A percentile compares a stretch with the other conserved stretches of the same genome.
These are phyloP conservation scores for Artemisia tridentata DNA, from an alignment of 129 eudicot species.

Conservation along the genomic window DNA sequence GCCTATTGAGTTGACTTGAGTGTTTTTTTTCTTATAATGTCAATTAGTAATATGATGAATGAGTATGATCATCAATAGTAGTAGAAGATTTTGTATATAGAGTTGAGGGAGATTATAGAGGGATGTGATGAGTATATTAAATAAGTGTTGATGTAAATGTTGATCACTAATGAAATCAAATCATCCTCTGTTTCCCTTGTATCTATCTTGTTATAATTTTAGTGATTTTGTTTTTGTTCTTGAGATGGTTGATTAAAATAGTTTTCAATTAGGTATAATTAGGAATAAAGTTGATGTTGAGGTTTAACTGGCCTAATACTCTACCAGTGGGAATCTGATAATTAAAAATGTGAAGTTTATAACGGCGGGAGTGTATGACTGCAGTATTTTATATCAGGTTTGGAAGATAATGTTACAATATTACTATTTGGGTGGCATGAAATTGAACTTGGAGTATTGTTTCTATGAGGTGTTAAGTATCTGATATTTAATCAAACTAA, in stretches of 20 bases:
- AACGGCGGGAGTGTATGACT: no score
- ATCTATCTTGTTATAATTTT: neutral
- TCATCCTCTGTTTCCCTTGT: conserved; percentile 26
- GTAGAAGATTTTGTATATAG: conserved; percentile 21
- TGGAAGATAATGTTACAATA: no score
- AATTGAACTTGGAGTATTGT: no score
- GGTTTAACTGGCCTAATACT: no score
- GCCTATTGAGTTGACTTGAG: conserved; percentile 27
- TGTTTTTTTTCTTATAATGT: neutral
- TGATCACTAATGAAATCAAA: conserved; percentile 15
- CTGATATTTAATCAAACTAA: no score
- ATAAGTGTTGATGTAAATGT: conserved; percentile 25
- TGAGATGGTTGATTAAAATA: neutral
- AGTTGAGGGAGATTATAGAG: conserved; percentile 22
- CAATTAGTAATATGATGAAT: neutral
- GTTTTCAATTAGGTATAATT: no score
- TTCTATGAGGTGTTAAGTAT: no score
- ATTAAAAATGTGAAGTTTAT: no score
- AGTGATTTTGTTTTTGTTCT: neutral
- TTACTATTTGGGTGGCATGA: no score
- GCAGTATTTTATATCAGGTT: no score
- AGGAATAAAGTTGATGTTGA: no score
- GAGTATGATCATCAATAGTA: neutral
- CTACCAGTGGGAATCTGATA: no score
- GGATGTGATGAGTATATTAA: conserved; percentile 1